Evolutionary conservation across 2,329 filamentous ascomycete species (phyloP).

Genomic region (Alternaria sp.): DNA sequence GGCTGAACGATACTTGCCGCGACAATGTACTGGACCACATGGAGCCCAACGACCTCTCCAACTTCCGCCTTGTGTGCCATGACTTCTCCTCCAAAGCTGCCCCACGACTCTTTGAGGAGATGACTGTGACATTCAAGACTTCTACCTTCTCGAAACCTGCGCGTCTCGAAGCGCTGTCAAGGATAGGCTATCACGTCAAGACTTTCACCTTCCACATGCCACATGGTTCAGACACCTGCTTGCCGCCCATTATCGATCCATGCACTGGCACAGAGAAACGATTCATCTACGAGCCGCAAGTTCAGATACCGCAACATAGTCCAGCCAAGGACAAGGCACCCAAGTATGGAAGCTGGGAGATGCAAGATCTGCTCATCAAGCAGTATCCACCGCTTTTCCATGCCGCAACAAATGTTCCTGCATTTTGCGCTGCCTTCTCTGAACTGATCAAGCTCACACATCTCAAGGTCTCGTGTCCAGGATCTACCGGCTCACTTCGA

Average conservation of each 20-base stretch:
- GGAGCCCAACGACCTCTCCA: no score
- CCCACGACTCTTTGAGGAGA: conserved; percentile 72
- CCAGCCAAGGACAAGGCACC: conserved; percentile 67
- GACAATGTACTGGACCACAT: conserved; percentile 55
- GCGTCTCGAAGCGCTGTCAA: conserved; percentile 75
- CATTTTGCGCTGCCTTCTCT: conserved; percentile 79
- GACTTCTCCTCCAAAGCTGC: conserved; percentile 76
- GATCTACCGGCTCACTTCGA: conserved; percentile 70
- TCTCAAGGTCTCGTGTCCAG: conserved; percentile 78
- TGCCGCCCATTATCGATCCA: conserved; percentile 84
- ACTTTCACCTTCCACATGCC: conserved; percentile 80
- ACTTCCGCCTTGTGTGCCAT: conserved; percentile 71
- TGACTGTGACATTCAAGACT: conserved; percentile 74
- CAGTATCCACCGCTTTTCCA: conserved; percentile 92
- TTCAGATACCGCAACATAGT: conserved; percentile 62
- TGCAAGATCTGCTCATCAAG: conserved; percentile 81
- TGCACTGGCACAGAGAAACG: conserved; percentile 77
- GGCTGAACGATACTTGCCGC: conserved; percentile 58
- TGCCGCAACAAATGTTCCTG: conserved; percentile 84
- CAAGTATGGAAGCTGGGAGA: conserved; percentile 80
- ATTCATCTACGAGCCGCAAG: conserved; percentile 83
- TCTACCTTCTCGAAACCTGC: conserved; percentile 78
- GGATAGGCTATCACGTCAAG: conserved; percentile 81
- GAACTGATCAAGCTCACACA: conserved; percentile 75
- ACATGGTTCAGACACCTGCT: conserved; percentile 78